A percentile compares a stretch with the other conserved stretches of the same genome.
Evolutionary conservation across 768 basidiomycete species (phyloP).

Genomic region (Mrakia hoshinonis): DNA sequence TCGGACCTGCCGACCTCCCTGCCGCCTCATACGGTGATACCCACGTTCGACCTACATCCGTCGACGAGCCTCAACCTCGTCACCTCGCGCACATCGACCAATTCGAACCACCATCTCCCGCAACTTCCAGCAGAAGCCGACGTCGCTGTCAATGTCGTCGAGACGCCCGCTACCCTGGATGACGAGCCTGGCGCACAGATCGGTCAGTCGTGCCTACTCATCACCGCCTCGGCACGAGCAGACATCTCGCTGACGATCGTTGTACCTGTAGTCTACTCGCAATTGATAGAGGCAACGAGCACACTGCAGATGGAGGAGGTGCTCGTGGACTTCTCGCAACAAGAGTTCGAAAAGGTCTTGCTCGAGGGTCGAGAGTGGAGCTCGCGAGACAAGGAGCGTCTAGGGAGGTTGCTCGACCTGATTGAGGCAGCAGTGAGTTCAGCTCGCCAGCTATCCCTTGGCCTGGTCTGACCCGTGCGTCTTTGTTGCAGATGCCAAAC

Average conservation of each 20-base stretch:
- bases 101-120: not conserved
- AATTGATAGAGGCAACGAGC: constrained; percentile 3
- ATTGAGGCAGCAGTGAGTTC: constrained; percentile 8
- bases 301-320: constrained; percentile 11
- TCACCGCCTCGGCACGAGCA: no score
- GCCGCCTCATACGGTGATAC: constrained; percentile 6
- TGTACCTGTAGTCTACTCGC: not conserved
- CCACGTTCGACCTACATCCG: constrained; percentile 5
- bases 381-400: not conserved
- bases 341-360: constrained; percentile 14
- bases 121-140: not conserved
- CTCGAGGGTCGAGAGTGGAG: constrained; percentile 5
- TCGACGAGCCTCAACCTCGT: not conserved
- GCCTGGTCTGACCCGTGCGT: not conserved
- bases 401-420: not conserved
- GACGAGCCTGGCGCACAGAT: constrained; percentile 6
- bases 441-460: not conserved
- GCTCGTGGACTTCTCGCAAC: not conserved
- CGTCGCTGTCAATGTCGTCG: not conserved
- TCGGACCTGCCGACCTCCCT: constrained; percentile 2
- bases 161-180: not conserved
- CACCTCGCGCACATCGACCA: not conserved
- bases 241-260: no score
- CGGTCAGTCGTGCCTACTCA: no score
- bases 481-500: not conserved